phyloP scores from a whole-genome alignment of 139 green algal genomes.

The Chlamydomonas eustigma region DNA sequence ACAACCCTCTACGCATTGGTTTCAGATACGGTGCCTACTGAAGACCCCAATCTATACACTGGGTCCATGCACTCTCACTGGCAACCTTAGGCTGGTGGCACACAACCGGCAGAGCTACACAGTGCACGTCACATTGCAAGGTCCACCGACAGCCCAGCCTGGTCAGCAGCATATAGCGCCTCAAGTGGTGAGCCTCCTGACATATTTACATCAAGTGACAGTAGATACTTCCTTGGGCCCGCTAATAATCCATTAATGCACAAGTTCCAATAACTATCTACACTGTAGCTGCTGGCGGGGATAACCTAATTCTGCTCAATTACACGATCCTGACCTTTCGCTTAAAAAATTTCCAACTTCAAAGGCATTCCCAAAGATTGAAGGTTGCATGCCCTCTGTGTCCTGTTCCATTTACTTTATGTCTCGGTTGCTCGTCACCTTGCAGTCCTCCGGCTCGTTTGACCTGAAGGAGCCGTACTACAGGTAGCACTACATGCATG shows the following conservation, averaged over 20 bases:
- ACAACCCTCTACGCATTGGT: slow-evolving; percentile 91
- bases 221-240: neutral
- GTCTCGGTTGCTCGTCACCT: neutral
- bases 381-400: neutral
- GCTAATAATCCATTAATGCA: neutral
- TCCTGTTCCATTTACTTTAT: neutral
- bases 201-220: neutral
- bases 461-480: slow-evolving; percentile 94
- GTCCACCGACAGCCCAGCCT: slow-evolving; percentile 46
- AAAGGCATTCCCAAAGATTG: neutral
- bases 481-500: slow-evolving; percentile 35
- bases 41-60: slow-evolving; percentile 44
- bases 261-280: too few relatives aligned
- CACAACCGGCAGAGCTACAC: slow-evolving; percentile 80
- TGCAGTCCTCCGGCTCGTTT: slow-evolving; percentile 44
- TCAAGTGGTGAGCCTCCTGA: slow-evolving; percentile 32
- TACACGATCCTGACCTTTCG: neutral
- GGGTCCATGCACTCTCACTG: slow-evolving; percentile 38
- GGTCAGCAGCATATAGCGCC: slow-evolving; percentile 22
- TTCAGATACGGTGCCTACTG: slow-evolving; percentile 73
- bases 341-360: neutral
- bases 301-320: too few relatives aligned
- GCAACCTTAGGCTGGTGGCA: slow-evolving; percentile 56
- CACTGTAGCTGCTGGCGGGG: too few relatives aligned
- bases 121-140: slow-evolving; percentile 59